Conservation (phyloP, 1,139 yeast species). For the Scheffersomyces cryptocercus region DNA sequence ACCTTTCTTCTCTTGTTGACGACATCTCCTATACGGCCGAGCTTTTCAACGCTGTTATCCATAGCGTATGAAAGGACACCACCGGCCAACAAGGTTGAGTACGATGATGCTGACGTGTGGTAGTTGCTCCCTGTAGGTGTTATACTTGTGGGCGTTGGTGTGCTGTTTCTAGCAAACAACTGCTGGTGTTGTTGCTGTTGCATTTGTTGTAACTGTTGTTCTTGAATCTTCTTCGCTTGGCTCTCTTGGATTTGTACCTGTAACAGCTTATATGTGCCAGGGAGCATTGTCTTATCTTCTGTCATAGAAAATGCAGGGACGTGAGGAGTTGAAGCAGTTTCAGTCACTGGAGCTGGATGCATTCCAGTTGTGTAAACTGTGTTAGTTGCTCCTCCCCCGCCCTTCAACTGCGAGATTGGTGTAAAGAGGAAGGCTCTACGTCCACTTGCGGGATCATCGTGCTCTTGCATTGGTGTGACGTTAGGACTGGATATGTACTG, state of each 20-base stretch:
- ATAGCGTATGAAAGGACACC: constrained; percentile 39
- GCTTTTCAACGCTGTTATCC: constrained; percentile 13
- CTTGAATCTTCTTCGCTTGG: constrained; percentile 16
- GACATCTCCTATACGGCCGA: constrained; percentile 1
- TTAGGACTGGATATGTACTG: constrained; percentile 60
- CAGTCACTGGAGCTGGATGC: background rate
- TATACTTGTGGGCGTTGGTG: constrained; percentile 22
- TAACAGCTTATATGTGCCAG: constrained; percentile 18
- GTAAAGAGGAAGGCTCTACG: constrained; percentile 47
- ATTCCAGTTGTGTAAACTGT: constrained; percentile 20
- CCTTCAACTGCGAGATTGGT: constrained; percentile 49
- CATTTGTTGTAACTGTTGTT: constrained; percentile 15
- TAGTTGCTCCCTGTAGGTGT: constrained; percentile 22
- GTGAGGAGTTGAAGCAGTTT: constrained; percentile 34
- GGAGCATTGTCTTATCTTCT: constrained; percentile 11
- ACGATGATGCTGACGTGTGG: constrained; percentile 36
- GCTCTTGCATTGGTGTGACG: constrained; percentile 56
- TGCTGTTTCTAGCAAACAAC: constrained; percentile 20
- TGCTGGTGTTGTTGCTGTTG: constrained; percentile 21
- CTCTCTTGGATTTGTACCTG: constrained; percentile 17
- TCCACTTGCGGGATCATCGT: constrained; percentile 49
- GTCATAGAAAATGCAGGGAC: constrained; percentile 14
- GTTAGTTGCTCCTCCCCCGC: constrained; percentile 33
- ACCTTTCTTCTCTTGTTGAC: constrained; percentile 25
- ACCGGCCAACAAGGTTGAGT: constrained; percentile 40